These are phyloP conservation scores for Zostera marina DNA, from an alignment of 116 monocot genomes.

Conservation along the genomic window DNA sequence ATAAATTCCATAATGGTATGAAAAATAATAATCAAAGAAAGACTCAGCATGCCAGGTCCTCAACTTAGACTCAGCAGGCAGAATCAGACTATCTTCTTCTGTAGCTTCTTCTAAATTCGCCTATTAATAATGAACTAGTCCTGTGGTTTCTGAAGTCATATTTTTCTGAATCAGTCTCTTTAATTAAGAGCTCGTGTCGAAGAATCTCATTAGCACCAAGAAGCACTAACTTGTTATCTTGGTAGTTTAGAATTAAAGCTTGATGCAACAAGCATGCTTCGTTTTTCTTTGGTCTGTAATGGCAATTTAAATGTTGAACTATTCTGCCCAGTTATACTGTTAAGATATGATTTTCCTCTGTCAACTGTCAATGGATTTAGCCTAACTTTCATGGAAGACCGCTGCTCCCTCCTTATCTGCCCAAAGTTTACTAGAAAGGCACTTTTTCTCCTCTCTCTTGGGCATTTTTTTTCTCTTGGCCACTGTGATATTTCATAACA, in stretches of 20 bases:
- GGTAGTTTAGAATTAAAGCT: background rate
- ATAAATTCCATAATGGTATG: background rate
- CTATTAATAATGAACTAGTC: background rate
- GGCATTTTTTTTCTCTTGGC: background rate
- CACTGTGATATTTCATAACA: background rate
- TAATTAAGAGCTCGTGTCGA: slow-evolving; percentile 1
- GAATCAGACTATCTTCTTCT: slow-evolving; percentile 3
- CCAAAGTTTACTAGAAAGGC: background rate
- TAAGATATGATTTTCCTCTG: background rate
- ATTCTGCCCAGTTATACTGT: background rate
- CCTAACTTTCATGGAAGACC: background rate
- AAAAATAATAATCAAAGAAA: slow-evolving; percentile 1
- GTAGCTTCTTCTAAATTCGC: background rate
- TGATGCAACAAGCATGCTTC: background rate
- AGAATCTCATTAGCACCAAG: background rate
- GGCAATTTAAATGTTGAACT: slow-evolving; percentile 1
- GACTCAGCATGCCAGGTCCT: no score
- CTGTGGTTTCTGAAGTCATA: slow-evolving; percentile 1
- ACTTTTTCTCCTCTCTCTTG: background rate
- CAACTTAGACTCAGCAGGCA: no score
- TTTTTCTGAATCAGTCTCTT: background rate
- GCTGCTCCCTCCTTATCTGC: background rate
- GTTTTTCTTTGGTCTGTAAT: background rate
- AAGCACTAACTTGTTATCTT: background rate
- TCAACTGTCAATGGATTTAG: background rate